phyloP scores from a whole-genome alignment of 140 eudicot species.

The Bidens hawaiensis region DNA sequence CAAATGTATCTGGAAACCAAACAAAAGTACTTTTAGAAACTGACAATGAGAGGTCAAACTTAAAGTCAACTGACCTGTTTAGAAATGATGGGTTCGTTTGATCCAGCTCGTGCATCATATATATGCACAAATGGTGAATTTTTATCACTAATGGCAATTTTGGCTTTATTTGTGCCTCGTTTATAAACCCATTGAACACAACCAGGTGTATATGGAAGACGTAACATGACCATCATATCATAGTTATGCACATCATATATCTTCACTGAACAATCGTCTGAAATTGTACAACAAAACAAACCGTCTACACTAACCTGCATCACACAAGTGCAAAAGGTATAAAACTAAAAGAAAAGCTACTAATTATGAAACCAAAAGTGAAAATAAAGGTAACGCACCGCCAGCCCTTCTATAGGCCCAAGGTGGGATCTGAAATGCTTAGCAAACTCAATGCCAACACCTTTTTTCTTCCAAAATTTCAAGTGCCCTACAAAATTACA shows the following conservation, averaged over 20 bases:
- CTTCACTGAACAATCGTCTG: constrained; percentile 79
- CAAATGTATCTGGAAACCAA: constrained; percentile 56
- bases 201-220: constrained; percentile 80
- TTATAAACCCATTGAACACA: constrained; percentile 90
- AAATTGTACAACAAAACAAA: constrained; percentile 88
- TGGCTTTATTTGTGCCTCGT: constrained; percentile 78
- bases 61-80: constrained; percentile 54
- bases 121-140: constrained; percentile 72
- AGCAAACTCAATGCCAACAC: constrained; percentile 87
- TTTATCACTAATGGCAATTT: constrained; percentile 85
- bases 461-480: constrained; percentile 97
- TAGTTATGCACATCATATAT: constrained; percentile 88
- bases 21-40: neutral
- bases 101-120: constrained; percentile 87
- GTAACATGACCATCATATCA: constrained; percentile 98
- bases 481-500: constrained; percentile 61
- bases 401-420: constrained; percentile 95
- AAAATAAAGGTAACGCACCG: constrained; percentile 50
- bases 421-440: constrained; percentile 93
- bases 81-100: constrained; percentile 78
- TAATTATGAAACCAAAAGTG: neutral
- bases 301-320: constrained; percentile 93
- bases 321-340: constrained; percentile 17
- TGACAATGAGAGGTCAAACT: neutral
- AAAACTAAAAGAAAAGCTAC: neutral